Conservation (phyloP, 192 early-diverging fungal genomes). For the Linnemannia hyalina region DNA sequence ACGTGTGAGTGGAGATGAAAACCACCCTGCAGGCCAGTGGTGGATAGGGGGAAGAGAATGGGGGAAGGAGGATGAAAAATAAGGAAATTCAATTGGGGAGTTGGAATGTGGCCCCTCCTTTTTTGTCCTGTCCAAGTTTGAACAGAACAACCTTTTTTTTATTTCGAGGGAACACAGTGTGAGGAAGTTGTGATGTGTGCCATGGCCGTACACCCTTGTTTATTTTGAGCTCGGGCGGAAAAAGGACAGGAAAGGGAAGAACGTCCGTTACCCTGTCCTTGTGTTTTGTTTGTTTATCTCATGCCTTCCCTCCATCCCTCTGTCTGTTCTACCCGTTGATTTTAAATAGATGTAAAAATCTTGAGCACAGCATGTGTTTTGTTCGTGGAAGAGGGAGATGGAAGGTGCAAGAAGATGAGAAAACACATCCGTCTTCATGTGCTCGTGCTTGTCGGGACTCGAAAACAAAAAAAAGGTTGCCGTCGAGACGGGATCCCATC, state of each 20-base stretch:
- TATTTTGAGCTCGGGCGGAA: neutral
- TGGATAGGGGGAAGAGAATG: neutral
- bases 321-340: no score
- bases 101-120: neutral
- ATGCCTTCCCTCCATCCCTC: neutral
- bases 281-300: neutral
- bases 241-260: neutral
- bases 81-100: neutral
- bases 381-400: neutral
- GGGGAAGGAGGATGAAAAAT: neutral
- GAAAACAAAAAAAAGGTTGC: neutral
- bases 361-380: constrained; percentile 20
- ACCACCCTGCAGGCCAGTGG: neutral
- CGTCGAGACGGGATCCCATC: neutral
- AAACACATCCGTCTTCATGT: neutral
- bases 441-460: constrained; percentile 5
- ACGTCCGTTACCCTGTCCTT: neutral
- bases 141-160: neutral
- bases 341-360: neutral
- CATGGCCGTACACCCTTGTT: neutral
- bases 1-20: neutral
- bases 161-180: no score
- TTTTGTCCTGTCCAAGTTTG: neutral
- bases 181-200: neutral
- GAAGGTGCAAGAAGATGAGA: neutral